Evolutionary conservation across 2,329 filamentous ascomycete species (phyloP).

Genomic region (Phaeosphaeria sp.): DNA sequence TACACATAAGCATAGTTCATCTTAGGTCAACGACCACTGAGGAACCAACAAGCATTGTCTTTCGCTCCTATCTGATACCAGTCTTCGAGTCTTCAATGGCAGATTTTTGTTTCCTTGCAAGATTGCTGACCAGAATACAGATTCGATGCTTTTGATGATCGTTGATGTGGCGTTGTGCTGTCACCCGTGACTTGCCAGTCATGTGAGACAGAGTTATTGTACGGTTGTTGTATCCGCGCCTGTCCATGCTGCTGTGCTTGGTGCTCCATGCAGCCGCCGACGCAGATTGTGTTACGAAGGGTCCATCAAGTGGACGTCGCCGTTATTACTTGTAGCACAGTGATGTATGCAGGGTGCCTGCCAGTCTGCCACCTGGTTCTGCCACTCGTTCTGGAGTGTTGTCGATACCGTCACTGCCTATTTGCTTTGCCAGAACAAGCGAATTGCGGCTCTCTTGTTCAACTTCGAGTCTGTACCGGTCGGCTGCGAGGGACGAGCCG

Average conservation of each 20-base stretch:
- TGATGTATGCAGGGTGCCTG: conserved; percentile 22
- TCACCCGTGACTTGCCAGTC: not conserved
- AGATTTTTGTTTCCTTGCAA: not conserved
- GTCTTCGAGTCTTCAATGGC: not conserved
- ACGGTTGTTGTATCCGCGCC: conserved; percentile 8
- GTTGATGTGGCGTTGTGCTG: not conserved
- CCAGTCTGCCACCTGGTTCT: not conserved
- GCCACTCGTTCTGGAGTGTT: not conserved
- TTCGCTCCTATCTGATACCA: conserved; percentile 52
- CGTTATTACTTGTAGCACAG: conserved; percentile 9
- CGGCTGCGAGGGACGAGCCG: conserved; percentile 34
- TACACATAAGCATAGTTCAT: conserved; percentile 53
- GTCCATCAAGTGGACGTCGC: conserved; percentile 6
- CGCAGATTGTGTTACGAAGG: conserved; percentile 19
- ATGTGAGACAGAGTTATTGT: conserved; percentile 14
- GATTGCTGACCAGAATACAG: conserved; percentile 5
- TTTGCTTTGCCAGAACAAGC: conserved; percentile 18
- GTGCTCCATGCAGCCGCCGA: conserved; percentile 18
- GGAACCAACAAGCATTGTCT: conserved; percentile 51
- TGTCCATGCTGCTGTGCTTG: conserved; percentile 8
- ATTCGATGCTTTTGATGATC: not conserved
- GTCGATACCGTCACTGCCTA: not conserved
- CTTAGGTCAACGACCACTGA: conserved; percentile 48
- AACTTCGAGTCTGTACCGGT: conserved; percentile 8
- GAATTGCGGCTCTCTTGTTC: conserved; percentile 7